Conservation (phyloP, 257 asterid genomes). For the Solanum chaucha region DNA sequence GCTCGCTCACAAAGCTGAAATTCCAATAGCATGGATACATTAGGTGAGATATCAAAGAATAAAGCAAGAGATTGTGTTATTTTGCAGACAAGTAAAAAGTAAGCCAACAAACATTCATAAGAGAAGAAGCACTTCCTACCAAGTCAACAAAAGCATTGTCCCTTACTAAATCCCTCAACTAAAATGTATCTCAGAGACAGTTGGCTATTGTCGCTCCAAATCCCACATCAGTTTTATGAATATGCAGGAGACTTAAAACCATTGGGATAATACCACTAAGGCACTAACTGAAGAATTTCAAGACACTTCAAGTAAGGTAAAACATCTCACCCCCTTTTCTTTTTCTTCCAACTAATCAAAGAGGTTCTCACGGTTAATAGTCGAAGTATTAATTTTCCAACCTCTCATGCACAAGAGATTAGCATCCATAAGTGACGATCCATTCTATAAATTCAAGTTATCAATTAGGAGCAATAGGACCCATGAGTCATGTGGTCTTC, state of each 20-base stretch:
- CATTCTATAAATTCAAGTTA: not conserved
- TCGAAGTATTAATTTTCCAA: not conserved
- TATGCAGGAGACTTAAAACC: not conserved
- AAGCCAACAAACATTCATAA: not conserved
- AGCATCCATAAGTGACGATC: not conserved
- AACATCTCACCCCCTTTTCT: not conserved
- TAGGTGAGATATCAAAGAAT: not conserved
- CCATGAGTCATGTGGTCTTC: not conserved
- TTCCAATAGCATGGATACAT: not conserved
- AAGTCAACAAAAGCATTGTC: not conserved
- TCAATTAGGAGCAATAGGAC: not conserved
- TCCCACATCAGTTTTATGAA: not conserved
- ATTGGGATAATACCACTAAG: not conserved
- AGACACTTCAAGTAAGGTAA: not conserved
- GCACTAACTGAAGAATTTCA: not conserved
- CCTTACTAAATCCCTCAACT: not conserved
- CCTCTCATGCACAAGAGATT: not conserved
- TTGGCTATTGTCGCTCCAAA: not conserved
- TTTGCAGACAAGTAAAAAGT: not conserved
- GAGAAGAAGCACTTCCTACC: not conserved
- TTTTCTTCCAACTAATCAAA: not conserved
- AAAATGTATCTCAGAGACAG: not conserved
- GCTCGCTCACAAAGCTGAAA: slow-evolving; percentile 96
- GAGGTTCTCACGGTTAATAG: not conserved
- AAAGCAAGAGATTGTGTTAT: not conserved